Evolutionary conservation across 345 rosid genomes (phyloP).

Genomic region (Geranium rotundifolium): DNA sequence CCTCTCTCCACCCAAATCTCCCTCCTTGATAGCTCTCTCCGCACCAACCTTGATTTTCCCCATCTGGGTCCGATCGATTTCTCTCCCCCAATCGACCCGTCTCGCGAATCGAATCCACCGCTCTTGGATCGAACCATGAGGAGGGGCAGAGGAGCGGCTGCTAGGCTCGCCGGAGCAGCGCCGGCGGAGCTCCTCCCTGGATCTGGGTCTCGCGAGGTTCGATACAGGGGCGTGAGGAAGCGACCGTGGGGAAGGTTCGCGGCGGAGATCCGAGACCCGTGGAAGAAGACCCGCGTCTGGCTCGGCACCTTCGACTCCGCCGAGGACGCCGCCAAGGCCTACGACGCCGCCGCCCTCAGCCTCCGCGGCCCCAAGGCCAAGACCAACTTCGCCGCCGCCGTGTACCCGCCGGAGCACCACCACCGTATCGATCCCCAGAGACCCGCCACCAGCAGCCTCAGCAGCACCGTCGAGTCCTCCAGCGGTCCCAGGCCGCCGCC

Average conservation of each 20-base stretch:
- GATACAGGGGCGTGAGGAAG: slow-evolving; percentile 83
- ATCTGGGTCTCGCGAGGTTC: slow-evolving; percentile 15
- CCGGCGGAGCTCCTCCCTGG: slow-evolving; percentile 16
- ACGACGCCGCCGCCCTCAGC: too few relatives aligned
- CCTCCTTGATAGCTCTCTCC: background rate
- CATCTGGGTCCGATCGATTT: background rate
- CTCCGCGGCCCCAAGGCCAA: too few relatives aligned
- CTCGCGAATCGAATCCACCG: too few relatives aligned
- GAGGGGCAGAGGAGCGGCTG: slow-evolving; percentile 48
- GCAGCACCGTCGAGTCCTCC: slow-evolving; percentile 91
- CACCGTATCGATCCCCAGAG: slow-evolving; percentile 37
- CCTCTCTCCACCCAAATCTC: background rate
- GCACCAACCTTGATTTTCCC: background rate
- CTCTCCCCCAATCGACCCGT: too few relatives aligned
- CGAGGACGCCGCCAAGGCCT: too few relatives aligned
- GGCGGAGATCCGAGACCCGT: slow-evolving; percentile 91
- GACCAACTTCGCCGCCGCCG: slow-evolving; percentile 48
- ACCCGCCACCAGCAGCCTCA: slow-evolving; percentile 80
- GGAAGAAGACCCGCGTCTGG: too few relatives aligned
- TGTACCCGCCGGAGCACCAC: slow-evolving; percentile 10
- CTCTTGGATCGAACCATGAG: slow-evolving; percentile 27
- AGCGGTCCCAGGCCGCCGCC: slow-evolving; percentile 60
- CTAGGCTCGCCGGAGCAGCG: slow-evolving; percentile 10
- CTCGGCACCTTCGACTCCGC: too few relatives aligned
- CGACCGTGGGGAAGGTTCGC: slow-evolving; percentile 94